Percentiles rank a stretch among this genome's conserved stretches.
Conservation (phyloP, 352 stramenopile species). For the Phytophthora rubi region DNA sequence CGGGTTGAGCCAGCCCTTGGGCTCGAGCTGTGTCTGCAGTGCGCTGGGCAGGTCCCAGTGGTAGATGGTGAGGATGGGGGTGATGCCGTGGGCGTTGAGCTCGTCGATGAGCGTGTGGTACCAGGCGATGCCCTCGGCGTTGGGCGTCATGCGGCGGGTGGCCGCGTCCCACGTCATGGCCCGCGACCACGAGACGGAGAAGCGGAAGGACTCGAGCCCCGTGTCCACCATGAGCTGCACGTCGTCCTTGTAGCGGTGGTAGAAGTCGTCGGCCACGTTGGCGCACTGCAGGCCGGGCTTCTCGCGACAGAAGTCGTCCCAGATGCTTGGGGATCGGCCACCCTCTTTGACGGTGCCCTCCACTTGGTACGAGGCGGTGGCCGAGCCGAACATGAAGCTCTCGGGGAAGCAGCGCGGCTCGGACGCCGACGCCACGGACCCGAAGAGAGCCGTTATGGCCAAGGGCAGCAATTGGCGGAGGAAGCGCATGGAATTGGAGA, state of each 20-base stretch:
- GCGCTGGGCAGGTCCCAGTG: conserved; percentile 94
- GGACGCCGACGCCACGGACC: conserved; percentile 2
- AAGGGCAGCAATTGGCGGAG: conserved; percentile 26
- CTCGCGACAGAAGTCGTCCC: conserved; percentile 89
- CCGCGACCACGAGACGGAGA: conserved; percentile 92
- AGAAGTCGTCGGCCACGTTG: conserved; percentile 93
- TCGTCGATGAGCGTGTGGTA: conserved; percentile 92
- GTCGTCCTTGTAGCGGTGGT: conserved; percentile 91
- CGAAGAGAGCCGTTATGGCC: conserved; percentile 7
- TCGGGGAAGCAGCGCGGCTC: conserved; percentile 47
- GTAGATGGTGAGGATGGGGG: conserved; percentile 92
- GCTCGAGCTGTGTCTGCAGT: conserved; percentile 75
- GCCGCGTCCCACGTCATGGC: conserved; percentile 82
- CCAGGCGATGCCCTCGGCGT: conserved; percentile 87
- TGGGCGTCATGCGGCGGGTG: conserved; percentile 57
- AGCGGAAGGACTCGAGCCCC: conserved; percentile 92
- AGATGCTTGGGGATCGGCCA: conserved; percentile 86
- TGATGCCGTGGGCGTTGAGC: conserved; percentile 76
- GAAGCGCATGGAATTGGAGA: conserved; percentile 20
- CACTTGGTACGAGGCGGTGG: conserved; percentile 92
- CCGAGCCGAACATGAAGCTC: conserved; percentile 83
- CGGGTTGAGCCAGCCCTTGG: conserved; percentile 50
- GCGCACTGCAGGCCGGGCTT: conserved; percentile 74
- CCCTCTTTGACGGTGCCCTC: conserved; percentile 86
- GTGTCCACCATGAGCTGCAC: conserved; percentile 91